Evolutionary conservation across 345 rosid species (phyloP), one percentile per base, ranked within the genome.

Genomic region (Nephelium lappaceum): DNA sequence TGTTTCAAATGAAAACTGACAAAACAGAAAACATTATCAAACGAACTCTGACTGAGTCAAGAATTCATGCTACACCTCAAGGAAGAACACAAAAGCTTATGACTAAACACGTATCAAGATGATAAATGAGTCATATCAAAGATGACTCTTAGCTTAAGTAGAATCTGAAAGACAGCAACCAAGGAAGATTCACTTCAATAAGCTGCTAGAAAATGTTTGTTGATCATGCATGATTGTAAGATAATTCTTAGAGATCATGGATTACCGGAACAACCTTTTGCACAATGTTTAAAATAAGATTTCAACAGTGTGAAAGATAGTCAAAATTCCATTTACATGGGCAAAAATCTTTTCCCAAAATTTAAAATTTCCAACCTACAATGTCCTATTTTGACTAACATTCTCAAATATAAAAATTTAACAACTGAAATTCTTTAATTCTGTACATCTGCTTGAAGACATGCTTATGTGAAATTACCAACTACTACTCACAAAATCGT

Each of bases 151-250:
- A 66, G 70, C 77, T 23, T 27, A 39, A 9, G 11, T 1, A 60
- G 47, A 65, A 77, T 27, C 24, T 23, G 21, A 21, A 53, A 60
- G 64, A 60, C 64, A 15, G 27, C 8, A 73, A 23, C 76, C 69
- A 77, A 58, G 69, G 65, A 53, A 67, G 51, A 73, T 15, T 73
- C 25, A 39, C 19, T 27, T 67, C 45, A 27, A 18, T 31, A 18
- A 39, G 57, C 27, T 18, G 5, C 61, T 18, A 43, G 45, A 62
- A 55, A n/a, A 4, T 41, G 18, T 36, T 38, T 21, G 18, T 58
- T 58, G 11, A 18, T 73, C 15, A 58, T 69, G 5, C 41, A 0
- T 42, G 78, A 43, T 68, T 21, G 5, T 21, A 21, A 12, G 66
- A 67, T 39, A 51, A 21, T 36, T 38, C 55, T 58, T 27, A 60